These are phyloP conservation scores for Exidia glandulosa DNA, from an alignment of 768 basidiomycete species.

Conservation along the genomic window DNA sequence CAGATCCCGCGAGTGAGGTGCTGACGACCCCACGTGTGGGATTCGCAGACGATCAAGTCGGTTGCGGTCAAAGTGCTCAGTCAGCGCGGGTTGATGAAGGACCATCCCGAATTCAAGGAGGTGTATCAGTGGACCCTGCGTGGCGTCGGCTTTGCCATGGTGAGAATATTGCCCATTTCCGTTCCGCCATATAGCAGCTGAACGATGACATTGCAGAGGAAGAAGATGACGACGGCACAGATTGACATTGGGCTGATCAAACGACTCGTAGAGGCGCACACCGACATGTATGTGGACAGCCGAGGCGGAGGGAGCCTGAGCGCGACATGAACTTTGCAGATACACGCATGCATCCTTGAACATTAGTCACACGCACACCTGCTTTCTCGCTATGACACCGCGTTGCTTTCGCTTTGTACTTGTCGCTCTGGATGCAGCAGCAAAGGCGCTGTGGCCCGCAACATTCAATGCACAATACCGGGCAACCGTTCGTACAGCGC, in stretches of 20 bases:
- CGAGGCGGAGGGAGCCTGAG: too few relatives aligned
- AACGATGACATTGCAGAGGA: neutral
- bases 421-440: too few relatives aligned
- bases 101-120: slow-evolving; percentile 7
- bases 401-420: too few relatives aligned
- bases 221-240: neutral
- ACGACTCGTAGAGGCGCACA: slow-evolving; percentile 1
- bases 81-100: neutral
- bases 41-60: neutral
- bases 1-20: too few relatives aligned
- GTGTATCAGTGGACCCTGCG: slow-evolving; percentile 3
- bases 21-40: too few relatives aligned
- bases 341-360: neutral
- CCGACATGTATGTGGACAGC: slow-evolving; percentile 5
- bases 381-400: neutral
- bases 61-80: neutral
- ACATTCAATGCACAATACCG: too few relatives aligned
- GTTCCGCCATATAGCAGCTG: too few relatives aligned
- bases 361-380: neutral
- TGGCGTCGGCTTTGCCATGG: slow-evolving; percentile 6
- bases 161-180: too few relatives aligned
- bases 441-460: too few relatives aligned
- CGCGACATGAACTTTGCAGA: too few relatives aligned
- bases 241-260: slow-evolving; percentile 1
- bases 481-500: too few relatives aligned